Evolutionary conservation across 352 stramenopile genomes (phyloP), one percentile per base, ranked within the genome.

Genomic region (Globisporangium paddicum): DNA sequence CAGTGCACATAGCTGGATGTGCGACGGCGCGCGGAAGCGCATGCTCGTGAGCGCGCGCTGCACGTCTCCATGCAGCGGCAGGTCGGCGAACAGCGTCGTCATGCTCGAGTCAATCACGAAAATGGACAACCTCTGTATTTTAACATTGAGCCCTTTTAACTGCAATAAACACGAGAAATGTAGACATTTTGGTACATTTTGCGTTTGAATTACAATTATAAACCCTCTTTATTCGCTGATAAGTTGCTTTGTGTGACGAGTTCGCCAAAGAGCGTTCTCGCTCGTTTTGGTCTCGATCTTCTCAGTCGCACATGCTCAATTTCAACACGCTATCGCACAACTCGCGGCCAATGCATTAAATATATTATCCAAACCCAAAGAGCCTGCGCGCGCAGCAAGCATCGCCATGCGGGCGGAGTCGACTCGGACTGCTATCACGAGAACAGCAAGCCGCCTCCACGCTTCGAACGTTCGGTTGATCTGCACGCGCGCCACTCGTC

Each of bases 1-100:
- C 60, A 93, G 58, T 38, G 83, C 79, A 18, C 71, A 69, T 49
- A 87, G 58, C 64, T 93, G 83, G 28, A 93, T 90, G 16, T 79
- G 79, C 57, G 81, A 93, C 25, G 83, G 79, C 0, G 54, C 40
- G 32, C 68, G 53, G 58, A 93, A 91, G 40, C 67, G 56, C 75
- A 90, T 89, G 32, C 40, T 55, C 23, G 51, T 46, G 34, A 93
- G 67, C 21, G 81, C 77, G 14, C 56, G 69, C 30, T 72, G 66
- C 6, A 91, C 66, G 60, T 79, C 70, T n/a, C 45, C 49, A 55
- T 78, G 73, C 48, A 93, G 66, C 57, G 83, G 81, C 26, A 93
- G 68, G 45, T 85, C 75, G 16, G 66, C 64, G 56, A 93, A 91
- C 40, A 69, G 69, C 57, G 77, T 69, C 45, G 56, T 55, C 50